Base-by-base conservation (phyloP, 1,139 yeast species). In the Entelexis sorbosivorans region DNA sequence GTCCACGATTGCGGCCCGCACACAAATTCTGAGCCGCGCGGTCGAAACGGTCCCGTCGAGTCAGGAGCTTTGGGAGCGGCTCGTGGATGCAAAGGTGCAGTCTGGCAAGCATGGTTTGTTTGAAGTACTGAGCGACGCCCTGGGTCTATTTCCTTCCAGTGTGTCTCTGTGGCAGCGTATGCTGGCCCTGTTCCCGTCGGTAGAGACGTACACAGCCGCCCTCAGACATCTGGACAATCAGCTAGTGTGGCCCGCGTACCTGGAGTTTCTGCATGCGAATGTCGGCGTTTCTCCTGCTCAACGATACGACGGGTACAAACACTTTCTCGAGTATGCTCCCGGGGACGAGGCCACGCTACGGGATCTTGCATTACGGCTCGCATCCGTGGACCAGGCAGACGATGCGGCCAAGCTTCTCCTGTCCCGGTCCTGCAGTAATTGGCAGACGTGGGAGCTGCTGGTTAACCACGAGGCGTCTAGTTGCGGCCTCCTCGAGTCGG, bases 161-260 rank as follows among this genome's bases (percentile, higher is more conserved):
- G 22, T 14, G 5, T 35, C 32, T 11, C 34, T 56, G 5, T 56
- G 58, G 58, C 28, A 38, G 13, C 44, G 38, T 28, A 33, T 47
- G 35, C 14, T 56, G 9, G 19, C 38, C 9, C 39, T 44, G 22
- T 46, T 38, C 29, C 58, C 58, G 10, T 29, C 48, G 14, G 11
- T 22, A 1, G 47, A 34, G 7, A 28, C 52, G 6, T 54, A 48
- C 46, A 44, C 47, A 7, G 17, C 47, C 9, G 57, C 56, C 13
- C 34, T 56, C 38, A 34, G 47, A 29, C 16, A 45, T 14, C 17
- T 48, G 5, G 54, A 48, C 44, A 44, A 44, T 35, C 32, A 42
- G 13, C 14, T 20, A 1, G 56, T 56, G 13, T 56, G 58, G 58
- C 54, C 52, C 1, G 24, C 8, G 5, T 54, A 44, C 43, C 31